Conservation (phyloP, 805 yeast genomes). For the Nakazawaea holstii region DNA sequence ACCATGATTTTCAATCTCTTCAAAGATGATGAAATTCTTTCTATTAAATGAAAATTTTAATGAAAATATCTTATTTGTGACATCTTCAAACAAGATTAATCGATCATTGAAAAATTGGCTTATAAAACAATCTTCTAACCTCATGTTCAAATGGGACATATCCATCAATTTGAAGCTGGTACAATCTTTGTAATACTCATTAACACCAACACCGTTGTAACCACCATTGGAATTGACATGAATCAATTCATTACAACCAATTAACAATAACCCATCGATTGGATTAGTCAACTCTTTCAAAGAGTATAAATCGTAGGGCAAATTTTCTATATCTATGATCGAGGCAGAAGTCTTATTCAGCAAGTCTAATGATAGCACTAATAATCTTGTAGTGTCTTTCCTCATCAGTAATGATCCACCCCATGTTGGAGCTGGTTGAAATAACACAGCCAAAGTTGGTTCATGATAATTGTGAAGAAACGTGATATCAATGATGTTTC, state of each 20-base stretch:
- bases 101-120: conserved; percentile 18
- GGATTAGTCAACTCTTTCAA: conserved; percentile 62
- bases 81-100: conserved; percentile 3
- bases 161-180: conserved; percentile 37
- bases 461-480: conserved; percentile 72
- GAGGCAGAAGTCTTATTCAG: conserved; percentile 54
- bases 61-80: not conserved
- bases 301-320: conserved; percentile 72
- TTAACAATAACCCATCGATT: conserved; percentile 56
- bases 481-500: conserved; percentile 62
- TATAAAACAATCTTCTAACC: conserved; percentile 48
- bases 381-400: conserved; percentile 58
- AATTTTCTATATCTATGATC: conserved; percentile 54
- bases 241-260: conserved; percentile 74
- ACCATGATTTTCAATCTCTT: conserved; percentile 25
- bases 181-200: conserved; percentile 40
- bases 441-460: conserved; percentile 73
- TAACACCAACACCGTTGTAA: conserved; percentile 55
- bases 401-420: conserved; percentile 61
- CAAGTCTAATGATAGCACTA: conserved; percentile 66
- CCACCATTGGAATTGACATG: conserved; percentile 80
- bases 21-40: conserved; percentile 16
- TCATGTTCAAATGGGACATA: conserved; percentile 43
- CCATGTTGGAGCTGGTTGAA: conserved; percentile 62
- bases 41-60: conserved; percentile 11